A percentile compares a stretch with the other conserved stretches of the same genome.
These are phyloP conservation scores for Pogostemon cablin DNA, from an alignment of 257 asterid species.

Conservation along the genomic window DNA sequence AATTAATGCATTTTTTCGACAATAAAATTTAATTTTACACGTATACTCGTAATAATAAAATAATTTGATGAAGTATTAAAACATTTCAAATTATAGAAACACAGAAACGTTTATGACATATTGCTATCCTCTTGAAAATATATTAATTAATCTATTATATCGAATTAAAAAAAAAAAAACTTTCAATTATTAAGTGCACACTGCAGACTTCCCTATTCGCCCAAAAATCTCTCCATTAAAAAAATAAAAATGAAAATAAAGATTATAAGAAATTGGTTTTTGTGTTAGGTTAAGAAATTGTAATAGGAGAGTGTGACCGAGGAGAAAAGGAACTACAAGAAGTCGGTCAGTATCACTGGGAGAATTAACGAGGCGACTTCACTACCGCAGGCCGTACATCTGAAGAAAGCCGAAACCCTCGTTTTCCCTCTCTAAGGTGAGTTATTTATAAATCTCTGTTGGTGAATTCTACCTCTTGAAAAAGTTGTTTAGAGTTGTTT, in stretches of 20 bases:
- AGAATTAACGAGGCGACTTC: neutral
- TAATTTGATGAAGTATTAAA: too few relatives aligned
- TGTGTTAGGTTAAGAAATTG: constrained; percentile 6
- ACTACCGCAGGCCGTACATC: constrained; percentile 13
- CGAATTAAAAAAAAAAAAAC: too few relatives aligned
- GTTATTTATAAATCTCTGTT: neutral
- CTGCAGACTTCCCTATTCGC: accelerated
- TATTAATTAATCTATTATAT: too few relatives aligned
- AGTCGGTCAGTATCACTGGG: neutral
- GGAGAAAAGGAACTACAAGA: neutral
- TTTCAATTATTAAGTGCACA: too few relatives aligned
- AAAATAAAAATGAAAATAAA: too few relatives aligned
- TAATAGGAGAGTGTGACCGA: neutral
- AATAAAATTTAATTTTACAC: too few relatives aligned
- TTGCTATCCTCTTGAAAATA: too few relatives aligned
- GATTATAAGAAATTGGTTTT: neutral
- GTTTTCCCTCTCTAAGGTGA: constrained; percentile 24
- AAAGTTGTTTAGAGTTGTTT: neutral
- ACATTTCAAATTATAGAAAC: too few relatives aligned
- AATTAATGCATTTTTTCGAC: too few relatives aligned
- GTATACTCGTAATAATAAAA: too few relatives aligned
- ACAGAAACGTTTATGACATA: too few relatives aligned
- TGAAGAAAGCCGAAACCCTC: neutral
- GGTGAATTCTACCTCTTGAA: constrained; percentile 14
- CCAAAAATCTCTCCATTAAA: too few relatives aligned